A percentile compares a stretch with the other conserved stretches of the same genome.
Evolutionary conservation across 1,139 yeast genomes (phyloP).

Genomic region (Sugiyamaella pinicola): DNA sequence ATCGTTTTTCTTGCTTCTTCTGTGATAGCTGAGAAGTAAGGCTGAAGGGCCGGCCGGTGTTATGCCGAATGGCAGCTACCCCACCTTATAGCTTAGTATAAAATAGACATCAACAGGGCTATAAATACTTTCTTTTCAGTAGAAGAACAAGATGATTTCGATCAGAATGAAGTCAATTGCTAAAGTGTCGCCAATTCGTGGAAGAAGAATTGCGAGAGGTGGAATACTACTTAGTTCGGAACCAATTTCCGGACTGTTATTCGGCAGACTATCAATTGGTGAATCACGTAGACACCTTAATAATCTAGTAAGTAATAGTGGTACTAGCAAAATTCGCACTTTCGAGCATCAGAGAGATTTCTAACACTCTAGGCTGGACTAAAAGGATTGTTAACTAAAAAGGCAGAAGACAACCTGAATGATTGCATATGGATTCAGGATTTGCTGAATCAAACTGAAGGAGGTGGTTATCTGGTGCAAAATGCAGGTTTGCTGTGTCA

Average conservation of each 20-base stretch:
- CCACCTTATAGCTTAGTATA: too few species aligned
- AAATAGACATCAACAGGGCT: too few species aligned
- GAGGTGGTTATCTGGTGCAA: constrained; percentile 35
- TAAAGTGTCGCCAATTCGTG: neutral
- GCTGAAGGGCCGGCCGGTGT: too few species aligned
- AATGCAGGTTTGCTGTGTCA: constrained; percentile 36
- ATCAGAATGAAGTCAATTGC: neutral
- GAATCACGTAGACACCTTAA: neutral
- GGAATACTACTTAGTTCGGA: neutral
- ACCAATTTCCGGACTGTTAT: too few species aligned
- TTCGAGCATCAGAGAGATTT: too few species aligned
- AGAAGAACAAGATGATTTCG: too few species aligned
- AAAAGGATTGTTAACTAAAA: neutral
- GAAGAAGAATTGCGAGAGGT: neutral
- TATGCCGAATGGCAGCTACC: too few species aligned
- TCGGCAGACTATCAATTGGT: too few species aligned
- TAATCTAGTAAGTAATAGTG: constrained; percentile 5
- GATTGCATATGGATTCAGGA: constrained; percentile 34
- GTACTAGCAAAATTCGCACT: too few species aligned
- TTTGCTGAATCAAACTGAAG: constrained; percentile 35
- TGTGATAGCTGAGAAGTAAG: too few species aligned
- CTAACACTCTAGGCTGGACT: constrained; percentile 12
- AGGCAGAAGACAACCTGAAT: constrained; percentile 4
- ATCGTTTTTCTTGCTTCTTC: too few species aligned
- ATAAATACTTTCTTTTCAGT: too few species aligned